Base-by-base conservation (phyloP, 2,329 filamentous ascomycete species). In the Beauveria brongniartii region DNA sequence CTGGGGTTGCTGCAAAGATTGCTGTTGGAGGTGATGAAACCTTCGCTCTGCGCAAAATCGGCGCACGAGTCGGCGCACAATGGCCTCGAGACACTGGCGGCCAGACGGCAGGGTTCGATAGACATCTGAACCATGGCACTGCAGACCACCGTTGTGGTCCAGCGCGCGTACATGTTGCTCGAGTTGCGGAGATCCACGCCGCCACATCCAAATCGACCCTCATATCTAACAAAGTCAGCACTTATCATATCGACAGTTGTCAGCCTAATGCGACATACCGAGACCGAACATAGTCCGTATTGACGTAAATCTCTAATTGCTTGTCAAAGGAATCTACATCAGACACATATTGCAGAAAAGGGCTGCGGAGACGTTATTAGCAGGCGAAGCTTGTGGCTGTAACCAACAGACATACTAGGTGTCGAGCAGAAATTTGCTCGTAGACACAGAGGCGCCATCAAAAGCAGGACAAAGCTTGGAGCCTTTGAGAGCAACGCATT, bases 61-160 rank as follows among this genome's bases (percentile, higher is more conserved):
- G 91, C 89, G 74, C 94, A 99, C 65, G 90, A 88, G 64, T 94
- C 89, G 51, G 93, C 94, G 74, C 94, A 99, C 18, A 97, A 79
- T 2, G 94, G 92, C 62, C 80, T 79, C 5, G 90, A 85, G 47
- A 87, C 77, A 34, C 80, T 75, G n/a, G 80, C 73, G 0, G 87
- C 82, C 51, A 95, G 77, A 22, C 77, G 75, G 75, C 94, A 99
- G 28, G 81, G 71, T 12, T 76, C 71, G 68, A 88, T 85, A 5
- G 94, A 97, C 71, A 91, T 92, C 74, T 99, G 94, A 55, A 99
- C 84, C 70, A 99, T 89, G 65, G 90, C 83, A 79, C 95, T 97
- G 81, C 94, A 99, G 65, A 99, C 82, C 65, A 95, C 88, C 63
- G 90, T 94, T 52, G 86, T 94, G 5, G 93, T 96, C 75, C 93